Conservation (phyloP, 495 filamentous ascomycete species). For the Xylaria flabelliformis region DNA sequence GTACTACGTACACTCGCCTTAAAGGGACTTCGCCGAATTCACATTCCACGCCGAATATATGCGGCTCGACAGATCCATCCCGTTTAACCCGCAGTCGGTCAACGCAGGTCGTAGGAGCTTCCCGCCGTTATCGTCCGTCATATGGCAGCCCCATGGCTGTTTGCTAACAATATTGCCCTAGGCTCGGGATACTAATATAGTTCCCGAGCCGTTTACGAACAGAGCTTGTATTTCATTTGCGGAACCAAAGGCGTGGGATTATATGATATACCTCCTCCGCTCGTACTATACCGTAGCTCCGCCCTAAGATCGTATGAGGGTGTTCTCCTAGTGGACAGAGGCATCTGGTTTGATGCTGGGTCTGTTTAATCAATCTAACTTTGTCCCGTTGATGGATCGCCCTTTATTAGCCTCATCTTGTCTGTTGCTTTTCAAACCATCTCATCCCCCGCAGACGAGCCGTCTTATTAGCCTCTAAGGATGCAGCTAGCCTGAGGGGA, state of each 20-base stretch:
- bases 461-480: slow-evolving; percentile 21
- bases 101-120: slow-evolving; percentile 17
- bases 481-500: slow-evolving; percentile 26
- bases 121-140: neutral
- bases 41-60: slow-evolving; percentile 14
- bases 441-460: slow-evolving; percentile 9
- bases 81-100: slow-evolving; percentile 1
- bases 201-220: neutral
- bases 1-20: neutral
- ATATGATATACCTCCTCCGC: neutral
- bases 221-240: neutral
- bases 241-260: slow-evolving; percentile 14
- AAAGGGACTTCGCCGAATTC: slow-evolving; percentile 3
- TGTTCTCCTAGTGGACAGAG: slow-evolving; percentile 3
- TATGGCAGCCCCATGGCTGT: slow-evolving; percentile 5
- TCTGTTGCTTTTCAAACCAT: neutral
- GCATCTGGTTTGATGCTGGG: slow-evolving; percentile 3
- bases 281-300: neutral
- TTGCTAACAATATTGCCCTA: neutral
- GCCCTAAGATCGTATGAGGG: slow-evolving; percentile 1
- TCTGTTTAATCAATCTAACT: slow-evolving; percentile 11
- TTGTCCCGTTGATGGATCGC: slow-evolving; percentile 13
- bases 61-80: slow-evolving; percentile 6
- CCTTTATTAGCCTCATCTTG: slow-evolving; percentile 13
- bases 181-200: neutral